Percentiles rank a stretch among this genome's conserved stretches.
Evolutionary conservation across 1,284 basidiomycete species (phyloP).

Genomic region (Ganoderma meredithae): DNA sequence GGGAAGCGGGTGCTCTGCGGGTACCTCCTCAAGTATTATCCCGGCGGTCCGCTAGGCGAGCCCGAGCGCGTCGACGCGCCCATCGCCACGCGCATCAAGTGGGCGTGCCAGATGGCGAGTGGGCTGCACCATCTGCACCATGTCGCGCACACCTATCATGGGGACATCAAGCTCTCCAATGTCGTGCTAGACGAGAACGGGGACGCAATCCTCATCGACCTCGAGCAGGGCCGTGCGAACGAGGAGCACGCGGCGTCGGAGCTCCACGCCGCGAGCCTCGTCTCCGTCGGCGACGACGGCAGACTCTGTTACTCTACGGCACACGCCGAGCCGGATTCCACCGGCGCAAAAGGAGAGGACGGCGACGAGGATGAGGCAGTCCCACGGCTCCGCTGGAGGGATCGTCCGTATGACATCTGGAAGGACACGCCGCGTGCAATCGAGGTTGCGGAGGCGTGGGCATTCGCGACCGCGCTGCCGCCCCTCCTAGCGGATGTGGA

Average conservation of each 20-base stretch:
- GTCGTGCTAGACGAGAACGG: constrained; percentile 18
- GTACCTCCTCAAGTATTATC: background rate
- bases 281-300: background rate
- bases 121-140: constrained; percentile 12
- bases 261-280: constrained; percentile 10
- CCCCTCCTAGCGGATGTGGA: background rate
- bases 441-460: constrained; percentile 19
- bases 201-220: constrained; percentile 17
- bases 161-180: constrained; percentile 23
- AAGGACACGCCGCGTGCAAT: constrained; percentile 4
- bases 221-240: constrained; percentile 23
- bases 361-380: background rate
- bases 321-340: background rate
- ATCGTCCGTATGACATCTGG: constrained; percentile 16
- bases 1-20: background rate
- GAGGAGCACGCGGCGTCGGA: constrained; percentile 15
- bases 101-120: constrained; percentile 9
- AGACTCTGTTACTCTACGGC: background rate
- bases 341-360: background rate
- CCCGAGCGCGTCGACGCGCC: background rate
- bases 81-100: constrained; percentile 6
- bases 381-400: background rate
- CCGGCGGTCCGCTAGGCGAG: background rate
- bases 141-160: constrained; percentile 18
- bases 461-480: constrained; percentile 10